Conservation (phyloP, 1,284 basidiomycete genomes). For the Exobasidium cylindrosporum region DNA sequence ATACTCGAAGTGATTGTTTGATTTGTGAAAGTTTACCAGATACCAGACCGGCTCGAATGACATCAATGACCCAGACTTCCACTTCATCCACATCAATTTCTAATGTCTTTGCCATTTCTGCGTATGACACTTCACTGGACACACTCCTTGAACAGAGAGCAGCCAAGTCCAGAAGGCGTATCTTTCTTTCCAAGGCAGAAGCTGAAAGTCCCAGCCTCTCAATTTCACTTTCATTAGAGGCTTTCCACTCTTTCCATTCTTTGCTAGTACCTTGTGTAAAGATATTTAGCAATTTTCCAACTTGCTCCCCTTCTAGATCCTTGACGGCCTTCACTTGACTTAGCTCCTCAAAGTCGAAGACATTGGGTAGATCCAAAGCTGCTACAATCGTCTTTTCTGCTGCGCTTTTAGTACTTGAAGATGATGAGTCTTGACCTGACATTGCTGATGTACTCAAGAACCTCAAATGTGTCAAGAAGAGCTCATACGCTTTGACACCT, state of each 20-base stretch:
- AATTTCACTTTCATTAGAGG: constrained; percentile 17
- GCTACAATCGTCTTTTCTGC: constrained; percentile 44
- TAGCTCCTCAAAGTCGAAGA: constrained; percentile 51
- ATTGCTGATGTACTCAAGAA: constrained; percentile 32
- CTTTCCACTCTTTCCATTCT: constrained; percentile 34
- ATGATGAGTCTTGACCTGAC: constrained; percentile 1
- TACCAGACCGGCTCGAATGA: constrained; percentile 52
- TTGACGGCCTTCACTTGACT: constrained; percentile 35
- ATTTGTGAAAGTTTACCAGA: constrained; percentile 51
- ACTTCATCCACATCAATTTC: constrained; percentile 38
- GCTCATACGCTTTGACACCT: constrained; percentile 43
- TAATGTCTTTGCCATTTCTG: constrained; percentile 35
- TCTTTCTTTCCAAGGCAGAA: constrained; percentile 41
- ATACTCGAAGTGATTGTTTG: constrained; percentile 46
- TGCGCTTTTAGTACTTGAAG: constrained; percentile 17
- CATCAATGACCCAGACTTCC: constrained; percentile 54
- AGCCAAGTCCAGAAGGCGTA: constrained; percentile 50
- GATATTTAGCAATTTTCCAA: constrained; percentile 45
- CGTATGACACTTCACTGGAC: constrained; percentile 45
- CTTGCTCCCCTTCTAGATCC: constrained; percentile 28
- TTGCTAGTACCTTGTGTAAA: constrained; percentile 37
- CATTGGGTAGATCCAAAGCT: constrained; percentile 44
- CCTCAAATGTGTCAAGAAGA: constrained; percentile 43
- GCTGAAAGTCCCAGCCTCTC: constrained; percentile 25
- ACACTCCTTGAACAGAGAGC: constrained; percentile 44